Evolutionary conservation across 2,329 filamentous ascomycete species (phyloP).

Genomic region (Onygenales sp.): DNA sequence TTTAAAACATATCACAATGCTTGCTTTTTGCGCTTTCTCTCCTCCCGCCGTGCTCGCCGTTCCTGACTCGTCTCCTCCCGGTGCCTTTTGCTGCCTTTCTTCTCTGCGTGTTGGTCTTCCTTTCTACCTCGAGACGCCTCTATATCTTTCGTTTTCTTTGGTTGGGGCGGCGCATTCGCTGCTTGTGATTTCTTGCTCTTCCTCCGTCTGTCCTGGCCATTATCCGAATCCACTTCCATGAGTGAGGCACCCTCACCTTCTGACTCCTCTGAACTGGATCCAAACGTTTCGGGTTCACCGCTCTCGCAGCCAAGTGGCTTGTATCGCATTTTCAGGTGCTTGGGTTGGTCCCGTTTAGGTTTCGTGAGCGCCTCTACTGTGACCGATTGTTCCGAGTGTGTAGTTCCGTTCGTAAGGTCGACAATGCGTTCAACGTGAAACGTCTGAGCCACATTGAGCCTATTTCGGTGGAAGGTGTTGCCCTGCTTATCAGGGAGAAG

Average conservation of each 20-base stretch:
- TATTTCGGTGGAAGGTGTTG: slow-evolving; percentile 22
- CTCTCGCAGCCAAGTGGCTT: slow-evolving; percentile 30
- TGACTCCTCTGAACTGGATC: slow-evolving; percentile 28
- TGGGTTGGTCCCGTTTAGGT: slow-evolving; percentile 31
- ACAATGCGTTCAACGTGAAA: slow-evolving; percentile 15
- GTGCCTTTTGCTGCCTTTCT: slow-evolving; percentile 27
- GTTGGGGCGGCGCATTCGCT: background rate
- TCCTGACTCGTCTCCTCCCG: slow-evolving; percentile 27
- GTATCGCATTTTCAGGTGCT: slow-evolving; percentile 36
- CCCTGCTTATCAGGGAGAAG: slow-evolving; percentile 28
- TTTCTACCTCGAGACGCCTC: slow-evolving; percentile 1
- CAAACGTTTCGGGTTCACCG: slow-evolving; percentile 24
- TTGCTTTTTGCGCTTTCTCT: slow-evolving; percentile 29
- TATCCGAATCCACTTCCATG: slow-evolving; percentile 14
- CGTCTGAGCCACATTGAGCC: slow-evolving; percentile 11
- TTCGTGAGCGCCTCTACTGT: slow-evolving; percentile 19
- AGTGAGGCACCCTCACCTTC: slow-evolving; percentile 25
- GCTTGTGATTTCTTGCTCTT: slow-evolving; percentile 30
- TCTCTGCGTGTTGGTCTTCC: slow-evolving; percentile 2
- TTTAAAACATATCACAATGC: slow-evolving; percentile 10
- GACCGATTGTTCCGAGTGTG: background rate
- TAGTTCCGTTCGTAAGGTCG: slow-evolving; percentile 3
- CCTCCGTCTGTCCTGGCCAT: slow-evolving; percentile 17
- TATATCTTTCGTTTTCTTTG: background rate
- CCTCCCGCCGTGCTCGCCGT: slow-evolving; percentile 21